Conservation (phyloP, 257 asterid genomes). For the Haberlea rhodopensis region DNA sequence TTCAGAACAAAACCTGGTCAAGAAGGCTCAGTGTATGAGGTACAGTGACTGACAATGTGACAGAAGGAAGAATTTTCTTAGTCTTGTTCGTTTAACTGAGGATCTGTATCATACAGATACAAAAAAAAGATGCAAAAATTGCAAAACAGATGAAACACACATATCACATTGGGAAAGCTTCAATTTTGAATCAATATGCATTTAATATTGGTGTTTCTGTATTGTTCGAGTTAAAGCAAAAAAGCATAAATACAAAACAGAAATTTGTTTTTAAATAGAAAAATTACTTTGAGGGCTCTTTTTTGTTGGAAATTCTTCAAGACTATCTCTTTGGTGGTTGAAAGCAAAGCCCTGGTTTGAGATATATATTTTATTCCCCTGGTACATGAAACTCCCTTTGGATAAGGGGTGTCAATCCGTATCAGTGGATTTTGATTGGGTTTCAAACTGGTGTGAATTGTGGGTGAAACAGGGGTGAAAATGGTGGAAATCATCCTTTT, state of each 20-base stretch:
- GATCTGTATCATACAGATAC: conserved; percentile 48
- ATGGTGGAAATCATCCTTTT: conserved; percentile 55
- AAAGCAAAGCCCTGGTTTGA: conserved; percentile 54
- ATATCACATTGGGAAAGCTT: not conserved
- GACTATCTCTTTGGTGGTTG: conserved; percentile 56
- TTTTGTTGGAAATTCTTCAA: conserved; percentile 63
- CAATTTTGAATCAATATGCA: not conserved
- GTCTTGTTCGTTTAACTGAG: conserved; percentile 69
- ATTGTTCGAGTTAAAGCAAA: not conserved
- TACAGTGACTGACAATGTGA: conserved; percentile 75
- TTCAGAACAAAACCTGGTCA: conserved; percentile 57
- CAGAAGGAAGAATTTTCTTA: conserved; percentile 58
- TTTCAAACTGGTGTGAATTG: conserved; percentile 34
- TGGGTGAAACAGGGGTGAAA: conserved; percentile 40
- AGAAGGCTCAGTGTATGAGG: conserved; percentile 92
- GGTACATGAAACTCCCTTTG: conserved; percentile 34
- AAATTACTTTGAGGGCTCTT: conserved; percentile 73
- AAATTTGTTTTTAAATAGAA: not conserved
- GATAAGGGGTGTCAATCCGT: conserved; percentile 30
- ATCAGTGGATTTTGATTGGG: conserved; percentile 44
- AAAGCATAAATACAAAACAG: not conserved
- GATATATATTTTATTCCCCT: conserved; percentile 25
- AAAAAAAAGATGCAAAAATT: not conserved
- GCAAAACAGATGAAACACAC: not conserved
- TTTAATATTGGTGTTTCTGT: not conserved